Percentiles rank a stretch among this genome's conserved stretches.
Evolutionary conservation across 1,284 basidiomycete genomes (phyloP).

Genomic region (Ustilago hordei): DNA sequence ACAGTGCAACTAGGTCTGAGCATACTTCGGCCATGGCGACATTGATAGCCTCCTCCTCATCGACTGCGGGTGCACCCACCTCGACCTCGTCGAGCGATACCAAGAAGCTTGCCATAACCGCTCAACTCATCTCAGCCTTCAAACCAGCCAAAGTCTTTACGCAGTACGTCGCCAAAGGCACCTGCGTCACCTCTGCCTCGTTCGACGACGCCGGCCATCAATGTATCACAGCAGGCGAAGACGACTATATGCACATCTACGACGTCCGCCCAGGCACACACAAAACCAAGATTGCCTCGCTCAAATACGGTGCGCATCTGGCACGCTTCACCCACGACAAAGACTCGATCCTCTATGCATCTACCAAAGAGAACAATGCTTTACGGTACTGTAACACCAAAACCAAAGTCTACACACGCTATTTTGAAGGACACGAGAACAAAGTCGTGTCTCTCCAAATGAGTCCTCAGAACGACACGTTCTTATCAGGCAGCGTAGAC

Average conservation of each 20-base stretch:
- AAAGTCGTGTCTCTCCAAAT: slow-evolving; percentile 89
- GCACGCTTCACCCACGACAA: slow-evolving; percentile 93
- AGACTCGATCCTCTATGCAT: slow-evolving; percentile 86
- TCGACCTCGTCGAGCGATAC: slow-evolving; percentile 18
- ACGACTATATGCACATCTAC: slow-evolving; percentile 91
- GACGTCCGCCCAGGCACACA: slow-evolving; percentile 87
- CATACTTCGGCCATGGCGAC: slow-evolving; percentile 4
- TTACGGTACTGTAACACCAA: slow-evolving; percentile 94
- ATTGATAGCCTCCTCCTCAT: slow-evolving; percentile 14
- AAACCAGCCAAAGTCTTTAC: slow-evolving; percentile 88
- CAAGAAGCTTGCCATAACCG: slow-evolving; percentile 45
- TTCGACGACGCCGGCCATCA: slow-evolving; percentile 92
- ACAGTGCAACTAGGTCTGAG: no score
- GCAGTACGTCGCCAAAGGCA: slow-evolving; percentile 70
- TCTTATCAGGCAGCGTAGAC: slow-evolving; percentile 93
- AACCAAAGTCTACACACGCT: slow-evolving; percentile 94
- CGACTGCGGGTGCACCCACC: slow-evolving; percentile 1
- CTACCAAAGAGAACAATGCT: slow-evolving; percentile 92
- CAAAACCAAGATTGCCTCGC: slow-evolving; percentile 83
- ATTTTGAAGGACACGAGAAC: slow-evolving; percentile 91
- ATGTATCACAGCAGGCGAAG: slow-evolving; percentile 88
- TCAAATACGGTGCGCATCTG: slow-evolving; percentile 95
- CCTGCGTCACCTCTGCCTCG: slow-evolving; percentile 79
- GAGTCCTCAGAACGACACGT: slow-evolving; percentile 91
- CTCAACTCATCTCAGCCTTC: slow-evolving; percentile 70